Conservation (phyloP, 2,329 filamentous ascomycete genomes). For the Aspergillus novoparasiticus region DNA sequence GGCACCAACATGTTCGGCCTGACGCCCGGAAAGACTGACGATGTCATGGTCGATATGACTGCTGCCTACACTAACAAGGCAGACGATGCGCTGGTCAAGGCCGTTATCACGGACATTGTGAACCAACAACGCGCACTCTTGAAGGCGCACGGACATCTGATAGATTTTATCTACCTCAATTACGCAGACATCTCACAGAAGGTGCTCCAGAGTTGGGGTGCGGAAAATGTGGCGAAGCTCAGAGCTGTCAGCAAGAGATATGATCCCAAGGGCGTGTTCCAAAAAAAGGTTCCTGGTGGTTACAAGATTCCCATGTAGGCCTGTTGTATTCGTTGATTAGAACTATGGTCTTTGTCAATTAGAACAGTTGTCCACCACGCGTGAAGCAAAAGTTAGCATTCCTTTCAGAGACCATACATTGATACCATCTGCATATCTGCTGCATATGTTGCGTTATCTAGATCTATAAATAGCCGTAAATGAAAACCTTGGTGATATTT, state of each 20-base stretch:
- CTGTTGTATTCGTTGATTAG: too few relatives aligned
- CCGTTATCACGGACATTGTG: background rate
- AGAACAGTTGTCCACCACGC: too few relatives aligned
- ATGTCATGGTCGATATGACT: background rate
- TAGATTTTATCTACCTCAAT: conserved; percentile 41
- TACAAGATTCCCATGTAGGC: conserved; percentile 22
- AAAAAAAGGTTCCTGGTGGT: conserved; percentile 30
- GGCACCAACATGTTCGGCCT: background rate
- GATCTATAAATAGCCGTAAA: too few relatives aligned
- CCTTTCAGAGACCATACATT: too few relatives aligned
- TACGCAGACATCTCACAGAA: conserved; percentile 49
- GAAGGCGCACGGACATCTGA: background rate
- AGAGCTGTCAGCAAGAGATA: conserved; percentile 25
- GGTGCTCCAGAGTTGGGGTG: conserved; percentile 46
- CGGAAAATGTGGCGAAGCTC: conserved; percentile 38
- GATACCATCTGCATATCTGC: too few relatives aligned
- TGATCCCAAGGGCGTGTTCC: conserved; percentile 31
- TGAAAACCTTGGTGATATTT: too few relatives aligned
- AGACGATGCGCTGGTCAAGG: background rate
- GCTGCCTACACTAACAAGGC: background rate
- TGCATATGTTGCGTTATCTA: too few relatives aligned
- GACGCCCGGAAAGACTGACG: background rate
- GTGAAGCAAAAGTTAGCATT: too few relatives aligned
- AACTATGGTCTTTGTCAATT: too few relatives aligned
- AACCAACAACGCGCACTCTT: background rate